These are phyloP conservation scores for Phytophthora vignae DNA, from an alignment of 352 stramenopile genomes.

Conservation along the genomic window DNA sequence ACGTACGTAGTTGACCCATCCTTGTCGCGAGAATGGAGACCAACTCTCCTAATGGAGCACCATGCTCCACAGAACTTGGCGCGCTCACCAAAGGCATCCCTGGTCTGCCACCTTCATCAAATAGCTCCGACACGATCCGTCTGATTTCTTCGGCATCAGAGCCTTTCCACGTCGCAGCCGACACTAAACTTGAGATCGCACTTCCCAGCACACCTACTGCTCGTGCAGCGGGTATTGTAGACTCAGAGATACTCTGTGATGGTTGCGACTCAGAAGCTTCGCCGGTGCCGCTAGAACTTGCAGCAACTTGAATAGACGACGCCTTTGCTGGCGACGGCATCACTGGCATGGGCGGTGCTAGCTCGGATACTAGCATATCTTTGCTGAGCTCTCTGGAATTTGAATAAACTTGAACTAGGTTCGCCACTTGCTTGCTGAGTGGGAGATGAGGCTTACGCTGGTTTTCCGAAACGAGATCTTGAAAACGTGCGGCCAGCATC, in stretches of 20 bases:
- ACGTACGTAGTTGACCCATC: constrained; percentile 75
- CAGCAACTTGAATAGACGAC: background rate
- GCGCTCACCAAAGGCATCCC: constrained; percentile 12
- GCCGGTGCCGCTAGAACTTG: background rate
- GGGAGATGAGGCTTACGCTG: constrained; percentile 64
- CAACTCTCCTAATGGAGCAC: constrained; percentile 68
- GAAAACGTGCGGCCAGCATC: constrained; percentile 63
- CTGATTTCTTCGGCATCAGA: constrained; percentile 75
- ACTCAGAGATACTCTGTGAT: constrained; percentile 40
- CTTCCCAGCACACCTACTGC: constrained; percentile 75
- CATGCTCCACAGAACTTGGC: constrained; percentile 48
- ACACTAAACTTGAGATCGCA: constrained; percentile 77
- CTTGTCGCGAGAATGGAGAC: constrained; percentile 72
- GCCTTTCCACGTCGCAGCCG: constrained; percentile 77
- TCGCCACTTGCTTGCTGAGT: constrained; percentile 70
- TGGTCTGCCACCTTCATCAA: constrained; percentile 46
- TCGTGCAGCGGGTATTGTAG: constrained; percentile 72
- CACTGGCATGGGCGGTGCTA: constrained; percentile 61
- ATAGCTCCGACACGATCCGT: constrained; percentile 58
- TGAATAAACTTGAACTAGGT: constrained; percentile 79
- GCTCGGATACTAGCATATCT: constrained; percentile 76
- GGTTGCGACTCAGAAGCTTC: constrained; percentile 4
- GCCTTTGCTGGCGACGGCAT: constrained; percentile 25
- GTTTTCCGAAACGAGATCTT: constrained; percentile 50
- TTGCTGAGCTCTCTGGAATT: constrained; percentile 73